A percentile compares a stretch with the other conserved stretches of the same genome.
phyloP scores from a whole-genome alignment of 1,139 yeast species.

The Kodamaea fungicola region DNA sequence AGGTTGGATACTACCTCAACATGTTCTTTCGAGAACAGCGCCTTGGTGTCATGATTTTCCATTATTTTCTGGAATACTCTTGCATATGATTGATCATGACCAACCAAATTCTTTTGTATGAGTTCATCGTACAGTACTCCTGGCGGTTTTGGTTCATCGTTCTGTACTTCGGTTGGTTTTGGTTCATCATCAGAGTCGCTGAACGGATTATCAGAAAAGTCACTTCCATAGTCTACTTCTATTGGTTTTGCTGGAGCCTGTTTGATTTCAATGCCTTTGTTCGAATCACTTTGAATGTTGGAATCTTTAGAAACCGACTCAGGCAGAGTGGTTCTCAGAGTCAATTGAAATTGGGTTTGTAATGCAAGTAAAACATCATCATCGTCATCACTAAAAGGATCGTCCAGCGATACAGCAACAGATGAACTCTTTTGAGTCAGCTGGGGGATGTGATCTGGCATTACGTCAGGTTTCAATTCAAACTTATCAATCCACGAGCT shows the following conservation, averaged over 20 bases:
- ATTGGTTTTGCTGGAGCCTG: slow-evolving; percentile 5
- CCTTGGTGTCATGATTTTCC: not conserved
- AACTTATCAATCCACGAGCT: slow-evolving; percentile 36
- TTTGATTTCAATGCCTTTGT: not conserved
- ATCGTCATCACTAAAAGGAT: slow-evolving; percentile 38
- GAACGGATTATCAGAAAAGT: slow-evolving; percentile 4
- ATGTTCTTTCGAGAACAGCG: not conserved
- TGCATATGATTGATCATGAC: slow-evolving; percentile 22
- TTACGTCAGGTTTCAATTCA: slow-evolving; percentile 13
- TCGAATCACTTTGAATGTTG: not conserved
- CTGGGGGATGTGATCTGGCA: not conserved
- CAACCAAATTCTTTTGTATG: not conserved
- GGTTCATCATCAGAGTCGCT: slow-evolving; percentile 2
- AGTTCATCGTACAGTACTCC: no score
- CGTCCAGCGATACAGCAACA: slow-evolving; percentile 13
- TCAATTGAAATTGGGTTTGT: slow-evolving; percentile 2
- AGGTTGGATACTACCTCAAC: slow-evolving; percentile 29
- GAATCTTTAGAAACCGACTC: not conserved
- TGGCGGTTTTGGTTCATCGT: no score
- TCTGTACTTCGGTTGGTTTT: no score
- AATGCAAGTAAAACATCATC: slow-evolving; percentile 16
- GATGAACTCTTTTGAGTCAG: not conserved
- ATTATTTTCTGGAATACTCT: slow-evolving; percentile 21
- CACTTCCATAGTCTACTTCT: slow-evolving; percentile 3
- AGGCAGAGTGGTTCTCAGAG: slow-evolving; percentile 4